Evolutionary conservation across 176 grass and related monocot genomes (phyloP).

Genomic region (Chrysopogon serrulatus): DNA sequence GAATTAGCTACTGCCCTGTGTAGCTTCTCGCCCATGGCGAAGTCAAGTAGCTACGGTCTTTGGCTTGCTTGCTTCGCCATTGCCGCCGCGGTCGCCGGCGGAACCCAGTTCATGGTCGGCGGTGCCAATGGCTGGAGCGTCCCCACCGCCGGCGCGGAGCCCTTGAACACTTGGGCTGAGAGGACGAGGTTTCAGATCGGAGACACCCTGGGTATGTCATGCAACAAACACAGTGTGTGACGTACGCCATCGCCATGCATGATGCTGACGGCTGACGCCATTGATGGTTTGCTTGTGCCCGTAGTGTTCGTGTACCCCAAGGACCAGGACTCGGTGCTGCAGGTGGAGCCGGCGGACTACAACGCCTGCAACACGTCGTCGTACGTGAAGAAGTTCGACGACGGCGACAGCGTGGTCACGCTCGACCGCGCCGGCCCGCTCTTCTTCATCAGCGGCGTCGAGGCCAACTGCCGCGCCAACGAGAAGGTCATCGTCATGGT

Average conservation of each 20-base stretch:
- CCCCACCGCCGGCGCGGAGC: constrained; percentile 25
- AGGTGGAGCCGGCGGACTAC: constrained; percentile 58
- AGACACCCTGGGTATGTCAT: constrained; percentile 56
- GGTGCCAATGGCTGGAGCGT: constrained; percentile 66
- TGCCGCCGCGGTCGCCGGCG: constrained; percentile 31
- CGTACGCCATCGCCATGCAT: too few relatives aligned
- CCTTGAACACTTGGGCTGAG: constrained; percentile 60
- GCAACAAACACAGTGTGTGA: too few relatives aligned
- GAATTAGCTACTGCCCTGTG: neutral
- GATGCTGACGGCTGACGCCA: neutral
- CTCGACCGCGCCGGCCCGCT: constrained; percentile 47
- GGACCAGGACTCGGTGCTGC: constrained; percentile 58
- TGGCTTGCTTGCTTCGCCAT: constrained; percentile 28
- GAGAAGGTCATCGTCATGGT: constrained; percentile 74
- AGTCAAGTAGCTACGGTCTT: neutral
- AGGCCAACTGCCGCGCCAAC: constrained; percentile 58
- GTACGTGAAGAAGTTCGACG: constrained; percentile 44
- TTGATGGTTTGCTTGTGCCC: neutral
- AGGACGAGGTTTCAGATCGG: constrained; percentile 55
- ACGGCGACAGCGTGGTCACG: constrained; percentile 64
- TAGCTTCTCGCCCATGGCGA: constrained; percentile 37
- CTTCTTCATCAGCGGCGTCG: constrained; percentile 79
- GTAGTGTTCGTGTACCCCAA: constrained; percentile 62
- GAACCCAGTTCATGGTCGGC: constrained; percentile 62
- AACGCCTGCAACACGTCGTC: constrained; percentile 79